Evolutionary conservation across 1,284 basidiomycete species (phyloP), one percentile per base, ranked within the genome.

Genomic region (Sanguinoderma infundibulare): DNA sequence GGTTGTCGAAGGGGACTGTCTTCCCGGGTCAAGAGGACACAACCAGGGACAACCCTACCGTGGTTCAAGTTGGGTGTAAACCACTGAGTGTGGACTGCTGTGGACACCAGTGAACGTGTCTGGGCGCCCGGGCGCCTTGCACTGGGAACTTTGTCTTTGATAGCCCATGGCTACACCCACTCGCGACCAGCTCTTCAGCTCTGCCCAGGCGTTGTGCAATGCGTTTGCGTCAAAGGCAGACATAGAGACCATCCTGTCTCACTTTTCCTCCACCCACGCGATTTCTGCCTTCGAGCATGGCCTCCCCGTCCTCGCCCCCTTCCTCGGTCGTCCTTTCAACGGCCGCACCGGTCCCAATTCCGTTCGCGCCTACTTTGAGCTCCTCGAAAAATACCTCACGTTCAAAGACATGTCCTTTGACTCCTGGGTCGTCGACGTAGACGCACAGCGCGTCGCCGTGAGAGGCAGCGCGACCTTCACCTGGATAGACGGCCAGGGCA

Each of bases 271-370:
- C 5, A 78, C 78, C 0, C 75, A 80, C 62, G 69, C 77, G 56
- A 74, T 78, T 55, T 75, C 77, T 52, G 84, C 79, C 7, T 62
- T 83, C 65, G 87, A 89, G 69, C 79, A 89, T 57, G 88, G 88
- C n/a, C 76, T 84, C 34, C 74, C 76, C 20, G 69, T 72, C 36
- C 76, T 88, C 34, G 85, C 85, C 14, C 85, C 86, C 24, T 89
- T 89, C 72, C 71, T 89, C 10, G 87, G 87, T 35, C 78, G 75
- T 35, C 63, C 69, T 6, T 87, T 86, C 72, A 67, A 67, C 0
- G 84, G 85, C 12, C 70, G 65, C n/a, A 69, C 73, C 5, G 82
- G 78, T 0, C 49, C 65, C 10, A 55, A 34, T 20, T 73, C 72
- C 44, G 74, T 86, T 46, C 70, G 72, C 34, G 65, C 71, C 47